These are phyloP conservation scores for Bryum argenteum DNA, from an alignment of 225 moss, liverwort and hornwort species.

Conservation along the genomic window DNA sequence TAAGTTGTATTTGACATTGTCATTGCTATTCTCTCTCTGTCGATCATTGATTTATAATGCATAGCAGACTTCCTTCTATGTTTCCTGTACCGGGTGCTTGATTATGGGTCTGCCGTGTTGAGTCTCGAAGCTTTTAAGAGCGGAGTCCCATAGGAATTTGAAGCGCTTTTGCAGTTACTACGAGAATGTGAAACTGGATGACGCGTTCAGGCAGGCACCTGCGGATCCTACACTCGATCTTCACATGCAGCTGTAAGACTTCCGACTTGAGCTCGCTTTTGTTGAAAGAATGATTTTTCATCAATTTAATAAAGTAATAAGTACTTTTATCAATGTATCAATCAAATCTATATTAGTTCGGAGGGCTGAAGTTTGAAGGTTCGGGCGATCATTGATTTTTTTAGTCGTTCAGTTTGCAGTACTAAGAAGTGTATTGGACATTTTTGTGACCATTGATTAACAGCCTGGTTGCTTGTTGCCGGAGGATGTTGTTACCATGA, in stretches of 20 bases:
- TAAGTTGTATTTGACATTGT: constrained; percentile 38
- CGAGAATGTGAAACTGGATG: constrained; percentile 75
- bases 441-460: neutral
- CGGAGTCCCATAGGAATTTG: constrained; percentile 28
- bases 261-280: constrained; percentile 11
- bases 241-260: constrained; percentile 84
- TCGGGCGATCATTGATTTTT: constrained; percentile 5
- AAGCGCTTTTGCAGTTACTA: constrained; percentile 71
- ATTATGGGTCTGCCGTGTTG: neutral
- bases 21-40: constrained; percentile 1
- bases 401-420: neutral
- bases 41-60: neutral
- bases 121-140: constrained; percentile 12
- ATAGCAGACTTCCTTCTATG: neutral
- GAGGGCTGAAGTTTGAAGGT: constrained; percentile 12
- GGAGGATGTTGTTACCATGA: neutral
- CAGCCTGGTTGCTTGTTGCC: neutral
- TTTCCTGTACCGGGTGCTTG: constrained; percentile 10
- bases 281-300: neutral
- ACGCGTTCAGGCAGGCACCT: constrained; percentile 84
- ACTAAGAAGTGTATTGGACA: neutral
- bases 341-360: neutral
- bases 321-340: no score
- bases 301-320: neutral
- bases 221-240: constrained; percentile 98